phyloP scores from a whole-genome alignment of 73 alveolate genomes.

The Paramecium octaurelia region DNA sequence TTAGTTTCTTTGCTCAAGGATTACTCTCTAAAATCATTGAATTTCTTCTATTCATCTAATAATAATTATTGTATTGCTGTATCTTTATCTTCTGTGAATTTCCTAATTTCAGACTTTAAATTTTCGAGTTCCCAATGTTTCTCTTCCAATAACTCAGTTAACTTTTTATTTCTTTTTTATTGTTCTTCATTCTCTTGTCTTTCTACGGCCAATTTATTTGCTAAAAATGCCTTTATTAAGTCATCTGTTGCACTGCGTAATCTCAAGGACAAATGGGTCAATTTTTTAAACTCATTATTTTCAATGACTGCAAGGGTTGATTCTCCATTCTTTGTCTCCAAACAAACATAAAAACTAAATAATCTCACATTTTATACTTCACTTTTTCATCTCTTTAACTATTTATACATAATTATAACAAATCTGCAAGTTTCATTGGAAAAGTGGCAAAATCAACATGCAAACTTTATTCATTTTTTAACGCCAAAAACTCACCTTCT shows the following conservation, averaged over 20 bases:
- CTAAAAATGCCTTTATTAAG: conserved; percentile 35
- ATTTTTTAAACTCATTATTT: conserved; percentile 57
- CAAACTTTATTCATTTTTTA: conserved; percentile 56
- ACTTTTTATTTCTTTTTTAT: conserved; percentile 13
- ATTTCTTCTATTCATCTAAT: conserved; percentile 33
- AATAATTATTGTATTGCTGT: neutral
- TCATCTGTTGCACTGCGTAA: conserved; percentile 61
- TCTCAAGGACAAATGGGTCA: conserved; percentile 50
- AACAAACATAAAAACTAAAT: conserved; percentile 36
- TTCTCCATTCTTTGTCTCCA: conserved; percentile 55
- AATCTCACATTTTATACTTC: neutral
- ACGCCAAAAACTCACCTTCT: conserved; percentile 44
- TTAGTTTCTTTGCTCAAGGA: conserved; percentile 42
- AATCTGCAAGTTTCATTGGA: conserved; percentile 56
- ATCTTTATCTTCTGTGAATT: conserved; percentile 38
- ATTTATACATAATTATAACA: conserved; percentile 42
- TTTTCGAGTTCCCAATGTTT: conserved; percentile 10
- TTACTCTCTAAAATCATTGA: conserved; percentile 56
- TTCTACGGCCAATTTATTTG: neutral
- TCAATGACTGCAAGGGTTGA: conserved; percentile 40
- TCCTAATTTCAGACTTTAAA: neutral
- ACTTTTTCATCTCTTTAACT: conserved; percentile 55
- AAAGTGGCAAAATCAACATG: conserved; percentile 61
- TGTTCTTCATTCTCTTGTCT: conserved; percentile 39
- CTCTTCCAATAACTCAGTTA: conserved; percentile 32